Base-by-base conservation (phyloP, 2,329 filamentous ascomycete species). In the Tympanopsis confertula region DNA sequence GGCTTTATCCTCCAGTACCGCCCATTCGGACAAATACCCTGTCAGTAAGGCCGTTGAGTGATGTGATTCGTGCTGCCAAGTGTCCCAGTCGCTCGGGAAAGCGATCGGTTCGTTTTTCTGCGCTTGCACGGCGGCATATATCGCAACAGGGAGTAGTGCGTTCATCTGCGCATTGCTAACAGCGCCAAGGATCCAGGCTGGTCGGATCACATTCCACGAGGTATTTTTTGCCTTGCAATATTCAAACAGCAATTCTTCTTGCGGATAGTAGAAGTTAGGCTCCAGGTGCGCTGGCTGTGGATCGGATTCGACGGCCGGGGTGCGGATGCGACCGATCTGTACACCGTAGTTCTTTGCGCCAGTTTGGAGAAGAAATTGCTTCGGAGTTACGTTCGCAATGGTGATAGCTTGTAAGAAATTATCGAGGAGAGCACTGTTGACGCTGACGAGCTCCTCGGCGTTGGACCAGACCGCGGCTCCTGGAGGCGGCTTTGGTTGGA, bases 241-340 rank as follows among this genome's bases (percentile, higher is more conserved):
- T 1, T 52, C 46, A 37, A 49, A 56, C 2, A 74, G 56, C 3
- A 54, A 50, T 42, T 73, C 67, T 52, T 73, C 68, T 52, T 74
- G 68, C 0, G 57, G 50, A 43, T 71, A 73, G 56, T 73, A 74
- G 51, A 74, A 73, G 49, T 73, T 72, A 1, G 62, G 59, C 40
- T 65, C 62, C 0, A 67, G 53, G n/a, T 26, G 22, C 3, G 64
- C 51, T n/a, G n/a, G n/a, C 12, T 66, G 56, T 3, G 62, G 58
- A 40, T 67, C 63, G 5, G 54, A 55, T 46, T 73, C 68, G 37
- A 64, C 56, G 30, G 59, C 57, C 0, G 67, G 69, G 2, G 55
- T 54, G 1, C 54, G 47, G 0, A 56, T 44, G 0, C 63, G 64
- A 2, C 67, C 67, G 20, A 68, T 53, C 42, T 72, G 66, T 3